Base-by-base conservation (phyloP, 192 early-diverging fungal genomes). In the Diversispora eburnea region DNA sequence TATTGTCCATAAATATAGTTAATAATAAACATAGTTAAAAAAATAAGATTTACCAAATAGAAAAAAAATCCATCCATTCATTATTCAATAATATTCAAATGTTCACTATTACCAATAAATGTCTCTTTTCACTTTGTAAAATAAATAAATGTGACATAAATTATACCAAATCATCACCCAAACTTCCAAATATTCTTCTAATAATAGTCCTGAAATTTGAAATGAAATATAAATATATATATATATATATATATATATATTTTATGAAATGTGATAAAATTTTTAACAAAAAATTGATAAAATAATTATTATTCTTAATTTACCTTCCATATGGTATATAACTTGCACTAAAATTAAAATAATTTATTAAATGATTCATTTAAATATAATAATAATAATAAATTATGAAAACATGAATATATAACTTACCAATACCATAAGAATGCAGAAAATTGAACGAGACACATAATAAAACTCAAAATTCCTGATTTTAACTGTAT, bases 291-390 rank as follows among this genome's bases (percentile, higher is more conserved):
- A 63, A 22, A 9, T 41, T 57, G 58, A 81, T 68, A 12, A 79
- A 43, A n/a, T 80, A 76, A 42, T 83, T 76, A 45, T 67, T 0
- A 69, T 81, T 67, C 22, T 9, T 4, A 47, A 76, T 68, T 77
- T 85, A 86, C 64, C 89, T 87, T 8, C 93, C 94, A 73, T 93
- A 98, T 5, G 96, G 96, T 79, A 98, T 94, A 80, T 98, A 98
- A 76, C 88, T 91, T 13, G 93, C 88, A 10, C 88, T 89, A 72
- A 78, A 81, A 84, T 33, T 33, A 33, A 33, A 33, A 33, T 33
- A 33, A 33, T 33, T 33, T 1, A 33, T 33, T 33, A 33, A 33
- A 33, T 33, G 2, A 83, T 3, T 63, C 2, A 25, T 20, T 58
- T 51, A 9, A 52, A 54, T 5, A n/a, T 45, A 22, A 25, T 20